These are phyloP conservation scores for Botryotinia convoluta DNA, from an alignment of 2,329 filamentous ascomycete species.

Conservation along the genomic window DNA sequence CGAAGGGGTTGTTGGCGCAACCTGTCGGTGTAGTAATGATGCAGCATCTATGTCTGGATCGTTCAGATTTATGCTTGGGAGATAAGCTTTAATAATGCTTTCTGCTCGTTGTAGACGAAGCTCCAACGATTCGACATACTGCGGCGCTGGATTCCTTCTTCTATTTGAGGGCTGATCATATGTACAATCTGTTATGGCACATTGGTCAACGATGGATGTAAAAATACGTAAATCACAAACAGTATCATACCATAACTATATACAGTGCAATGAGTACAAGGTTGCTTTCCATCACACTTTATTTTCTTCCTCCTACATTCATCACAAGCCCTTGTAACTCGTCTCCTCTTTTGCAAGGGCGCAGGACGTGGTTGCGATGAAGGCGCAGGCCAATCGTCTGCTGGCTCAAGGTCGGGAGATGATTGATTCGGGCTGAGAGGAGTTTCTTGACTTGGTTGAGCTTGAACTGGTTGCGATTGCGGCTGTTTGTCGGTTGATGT, in stretches of 20 bases:
- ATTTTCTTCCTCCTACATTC: slow-evolving; percentile 84
- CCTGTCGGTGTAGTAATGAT: slow-evolving; percentile 59
- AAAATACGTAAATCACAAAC: neutral
- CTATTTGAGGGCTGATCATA: slow-evolving; percentile 78
- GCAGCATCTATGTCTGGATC: slow-evolving; percentile 78
- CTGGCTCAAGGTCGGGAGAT: slow-evolving; percentile 16
- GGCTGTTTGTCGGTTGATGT: slow-evolving; percentile 25
- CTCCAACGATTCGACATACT: slow-evolving; percentile 72
- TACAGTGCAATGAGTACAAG: slow-evolving; percentile 92
- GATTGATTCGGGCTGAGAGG: slow-evolving; percentile 18
- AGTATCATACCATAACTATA: slow-evolving; percentile 84
- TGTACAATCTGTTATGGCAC: slow-evolving; percentile 58
- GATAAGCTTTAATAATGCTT: slow-evolving; percentile 58
- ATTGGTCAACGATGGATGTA: slow-evolving; percentile 18
- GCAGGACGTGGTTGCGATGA: slow-evolving; percentile 15
- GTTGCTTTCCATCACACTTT: slow-evolving; percentile 80
- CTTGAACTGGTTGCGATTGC: neutral
- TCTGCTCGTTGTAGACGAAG: slow-evolving; percentile 68
- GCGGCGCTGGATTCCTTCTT: slow-evolving; percentile 67
- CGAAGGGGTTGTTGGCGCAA: slow-evolving; percentile 40
- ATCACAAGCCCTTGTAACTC: slow-evolving; percentile 78
- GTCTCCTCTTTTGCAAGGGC: slow-evolving; percentile 56
- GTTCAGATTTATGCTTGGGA: slow-evolving; percentile 69
- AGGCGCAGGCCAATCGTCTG: slow-evolving; percentile 12
- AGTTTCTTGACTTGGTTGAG: slow-evolving; percentile 9